Conservation (phyloP, 129 eudicot genomes). For the Lonicera japonica region DNA sequence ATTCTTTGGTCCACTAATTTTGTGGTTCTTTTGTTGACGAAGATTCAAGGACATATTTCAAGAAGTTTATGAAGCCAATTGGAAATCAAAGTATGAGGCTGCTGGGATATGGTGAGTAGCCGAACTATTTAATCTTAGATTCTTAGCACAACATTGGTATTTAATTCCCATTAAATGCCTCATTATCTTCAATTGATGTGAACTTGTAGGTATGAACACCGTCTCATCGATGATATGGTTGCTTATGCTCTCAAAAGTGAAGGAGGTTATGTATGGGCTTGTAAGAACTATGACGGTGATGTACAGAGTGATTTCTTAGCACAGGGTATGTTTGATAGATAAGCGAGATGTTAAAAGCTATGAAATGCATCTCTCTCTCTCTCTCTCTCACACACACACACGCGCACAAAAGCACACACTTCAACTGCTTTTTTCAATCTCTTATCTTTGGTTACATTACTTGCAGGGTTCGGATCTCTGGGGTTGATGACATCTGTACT, state of each 20-base stretch:
- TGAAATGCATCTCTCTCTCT: too few species aligned
- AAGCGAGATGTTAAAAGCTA: too few species aligned
- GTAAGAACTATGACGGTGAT: conserved; percentile 99
- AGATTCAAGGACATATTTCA: conserved; percentile 97
- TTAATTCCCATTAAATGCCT: neutral
- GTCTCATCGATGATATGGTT: conserved; percentile 99
- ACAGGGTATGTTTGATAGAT: conserved; percentile 50
- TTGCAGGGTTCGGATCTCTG: conserved; percentile 85
- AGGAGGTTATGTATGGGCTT: conserved; percentile 99
- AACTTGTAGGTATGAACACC: conserved; percentile 88
- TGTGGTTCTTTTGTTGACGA: conserved; percentile 10
- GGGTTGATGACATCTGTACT: conserved; percentile 97
- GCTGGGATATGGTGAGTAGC: conserved; percentile 77
- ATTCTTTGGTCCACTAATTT: neutral
- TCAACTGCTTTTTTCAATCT: too few species aligned
- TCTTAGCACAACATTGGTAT: conserved; percentile 2
- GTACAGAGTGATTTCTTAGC: conserved; percentile 97
- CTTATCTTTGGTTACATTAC: neutral
- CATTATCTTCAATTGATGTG: neutral
- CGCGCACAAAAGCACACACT: too few species aligned
- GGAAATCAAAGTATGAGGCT: conserved; percentile 78
- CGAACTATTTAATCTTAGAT: conserved; percentile 5
- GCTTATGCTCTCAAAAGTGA: conserved; percentile 98
- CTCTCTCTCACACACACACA: too few species aligned
- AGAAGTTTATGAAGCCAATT: conserved; percentile 80